These are phyloP conservation scores for Coriolopsis trogii DNA, from an alignment of 1,284 basidiomycete species.

Conservation along the genomic window DNA sequence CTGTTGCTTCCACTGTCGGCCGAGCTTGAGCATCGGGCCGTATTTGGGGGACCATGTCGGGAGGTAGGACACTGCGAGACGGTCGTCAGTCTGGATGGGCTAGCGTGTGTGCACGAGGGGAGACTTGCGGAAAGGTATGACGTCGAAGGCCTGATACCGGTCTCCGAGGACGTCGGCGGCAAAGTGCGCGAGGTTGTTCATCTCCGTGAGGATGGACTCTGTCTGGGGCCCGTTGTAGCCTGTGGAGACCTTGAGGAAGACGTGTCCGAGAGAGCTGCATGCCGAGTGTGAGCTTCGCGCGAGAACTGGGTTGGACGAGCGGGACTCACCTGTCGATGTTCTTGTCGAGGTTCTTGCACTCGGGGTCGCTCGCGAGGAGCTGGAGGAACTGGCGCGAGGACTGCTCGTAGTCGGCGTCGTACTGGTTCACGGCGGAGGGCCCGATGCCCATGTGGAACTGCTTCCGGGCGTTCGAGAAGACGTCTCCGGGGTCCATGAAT, in stretches of 20 bases:
- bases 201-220: slow-evolving; percentile 26
- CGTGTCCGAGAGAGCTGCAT: slow-evolving; percentile 16
- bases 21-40: slow-evolving; percentile 22
- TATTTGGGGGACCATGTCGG: slow-evolving; percentile 40
- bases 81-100: not conserved
- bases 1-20: slow-evolving; percentile 21
- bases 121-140: slow-evolving; percentile 30
- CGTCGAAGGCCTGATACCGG: slow-evolving; percentile 32
- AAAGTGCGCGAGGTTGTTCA: slow-evolving; percentile 28
- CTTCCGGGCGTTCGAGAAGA: slow-evolving; percentile 21
- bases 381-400: slow-evolving; percentile 16
- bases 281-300: not conserved
- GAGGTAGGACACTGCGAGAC: slow-evolving; percentile 31
- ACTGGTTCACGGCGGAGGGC: slow-evolving; percentile 9
- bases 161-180: slow-evolving; percentile 32
- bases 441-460: slow-evolving; percentile 25
- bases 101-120: not conserved
- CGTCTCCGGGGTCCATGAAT: slow-evolving; percentile 26
- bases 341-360: slow-evolving; percentile 8
- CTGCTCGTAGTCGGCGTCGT: slow-evolving; percentile 21
- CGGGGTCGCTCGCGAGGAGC: slow-evolving; percentile 11
- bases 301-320: not conserved
- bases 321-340: slow-evolving; percentile 16
- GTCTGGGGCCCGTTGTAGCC: slow-evolving; percentile 22
- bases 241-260: slow-evolving; percentile 24